Evolutionary conservation across 768 basidiomycete species (phyloP), one percentile per base, ranked within the genome.

Genomic region (Leccinum rimulosum): DNA sequence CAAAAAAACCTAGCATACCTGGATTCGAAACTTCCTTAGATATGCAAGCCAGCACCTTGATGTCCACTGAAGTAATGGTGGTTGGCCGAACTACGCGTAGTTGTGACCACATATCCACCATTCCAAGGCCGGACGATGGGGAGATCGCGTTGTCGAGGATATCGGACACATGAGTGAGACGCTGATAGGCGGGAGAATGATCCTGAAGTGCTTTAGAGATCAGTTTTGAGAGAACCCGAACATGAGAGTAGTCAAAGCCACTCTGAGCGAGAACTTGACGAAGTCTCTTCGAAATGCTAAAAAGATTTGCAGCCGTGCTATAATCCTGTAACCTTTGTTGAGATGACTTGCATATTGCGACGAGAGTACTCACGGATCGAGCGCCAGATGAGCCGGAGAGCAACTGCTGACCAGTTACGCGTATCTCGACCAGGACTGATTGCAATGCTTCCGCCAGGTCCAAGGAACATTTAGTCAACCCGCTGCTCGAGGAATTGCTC

Each of bases 91-190:
- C 64, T 12, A 45, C 40, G 11, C 67, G 79, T 56, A 86, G 71
- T 6, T 68, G 70, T 12, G 79, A 75, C 93, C 93, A 96, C 36
- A 96, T 82, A 22, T 86, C 78, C 19, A 81, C 74, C 69, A 95
- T 75, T 25, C 88, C 89, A 27, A 84, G 77, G 4, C 95, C 95
- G n/a, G 84, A 81, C 7, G 84, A 83, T 15, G 86, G 79, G 3
- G 82, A 82, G 15, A 89, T 76, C 3, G 76, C 67, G 5, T 78
- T 71, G 38, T 79, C 75, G 3, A 95, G 74, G 6, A 66, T 64
- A 33, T 73, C 57, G 6, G 75, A 75, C 28, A 70, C 64, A n/a
- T 55, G 52, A 9, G 64, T 65, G 31, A 85, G 66, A 27, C 65
- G 54, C 1, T 56, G 45, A 52, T 84, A 80, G 4, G 58, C 47